A percentile compares a stretch with the other conserved stretches of the same genome.
These are phyloP conservation scores for Botrytis aclada DNA, from an alignment of 2,329 filamentous ascomycete genomes.

Conservation along the genomic window DNA sequence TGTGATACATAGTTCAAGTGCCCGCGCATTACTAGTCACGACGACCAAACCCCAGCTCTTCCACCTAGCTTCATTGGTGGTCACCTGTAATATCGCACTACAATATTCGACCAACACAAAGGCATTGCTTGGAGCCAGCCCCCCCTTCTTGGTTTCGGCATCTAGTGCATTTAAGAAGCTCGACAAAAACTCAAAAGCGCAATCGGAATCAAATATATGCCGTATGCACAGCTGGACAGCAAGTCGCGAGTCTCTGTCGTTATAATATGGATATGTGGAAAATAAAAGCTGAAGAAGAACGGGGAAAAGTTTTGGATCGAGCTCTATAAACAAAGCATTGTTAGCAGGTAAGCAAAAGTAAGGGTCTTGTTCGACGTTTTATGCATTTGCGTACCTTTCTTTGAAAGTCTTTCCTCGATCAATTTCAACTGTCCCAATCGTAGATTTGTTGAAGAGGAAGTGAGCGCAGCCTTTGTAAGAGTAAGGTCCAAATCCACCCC, in stretches of 20 bases:
- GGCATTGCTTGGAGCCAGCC: slow-evolving; percentile 74
- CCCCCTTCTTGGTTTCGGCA: slow-evolving; percentile 70
- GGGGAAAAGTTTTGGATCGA: slow-evolving; percentile 45
- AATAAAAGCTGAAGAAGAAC: slow-evolving; percentile 71
- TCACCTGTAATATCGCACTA: slow-evolving; percentile 70
- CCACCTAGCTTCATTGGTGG: slow-evolving; percentile 62
- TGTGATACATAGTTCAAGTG: slow-evolving; percentile 74
- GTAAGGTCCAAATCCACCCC: slow-evolving; percentile 53
- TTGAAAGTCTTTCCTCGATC: slow-evolving; percentile 55
- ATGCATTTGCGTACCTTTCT: slow-evolving; percentile 45
- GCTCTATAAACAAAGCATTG: slow-evolving; percentile 26
- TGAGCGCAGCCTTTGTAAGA: slow-evolving; percentile 49
- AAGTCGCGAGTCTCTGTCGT: slow-evolving; percentile 78
- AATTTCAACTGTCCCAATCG: slow-evolving; percentile 54
- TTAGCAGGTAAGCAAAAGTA: slow-evolving; percentile 11
- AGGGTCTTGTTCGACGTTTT: slow-evolving; percentile 27
- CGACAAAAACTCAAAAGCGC: slow-evolving; percentile 56
- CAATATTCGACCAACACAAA: slow-evolving; percentile 93
- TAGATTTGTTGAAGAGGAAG: slow-evolving; percentile 58
- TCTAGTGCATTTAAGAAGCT: slow-evolving; percentile 66
- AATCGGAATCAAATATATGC: slow-evolving; percentile 58
- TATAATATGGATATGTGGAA: slow-evolving; percentile 81
- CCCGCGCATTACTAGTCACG: slow-evolving; percentile 65
- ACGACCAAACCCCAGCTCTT: slow-evolving; percentile 63
- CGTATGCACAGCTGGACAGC: slow-evolving; percentile 79